Base-by-base conservation (phyloP, 2,329 filamentous ascomycete genomes). In the Fonsecaea nubica region DNA sequence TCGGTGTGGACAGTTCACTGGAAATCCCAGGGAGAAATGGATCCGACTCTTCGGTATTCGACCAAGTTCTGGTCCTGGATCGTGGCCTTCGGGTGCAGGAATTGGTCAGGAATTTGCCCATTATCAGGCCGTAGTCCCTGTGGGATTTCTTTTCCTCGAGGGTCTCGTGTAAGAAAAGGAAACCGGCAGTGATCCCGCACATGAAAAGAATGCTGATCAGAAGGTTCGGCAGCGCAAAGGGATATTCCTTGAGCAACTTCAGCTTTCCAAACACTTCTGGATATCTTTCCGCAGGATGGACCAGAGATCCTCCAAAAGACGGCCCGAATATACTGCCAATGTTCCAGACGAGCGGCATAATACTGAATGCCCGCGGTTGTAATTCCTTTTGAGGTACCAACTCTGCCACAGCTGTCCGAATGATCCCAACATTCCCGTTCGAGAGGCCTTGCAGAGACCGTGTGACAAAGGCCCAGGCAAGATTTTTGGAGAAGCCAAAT, bases 401-500 rank as follows among this genome's bases (percentile, higher is more conserved):
- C 77, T 97, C 94, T 0, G 94, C 94, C 1, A 97, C 93, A 81
- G 95, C 92, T 15, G 92, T 96, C 71, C 93, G 83, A 69, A 97
- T 90, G 68, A 97, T 97, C 1, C 95, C 91, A n/a, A 94, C 90
- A 75, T 97, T 98, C 62, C 94, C 95, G 75, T 97, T 97, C 53
- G 91, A 89, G 9, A 89, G 85, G 1, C 95, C 94, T 72, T 92
- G 86, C n/a, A 97, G 81, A 6, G 88, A 90, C 74, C 94, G 87
- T 12, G 92, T 86, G 3, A 84, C 77, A 48, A 99, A 89, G 0
- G 93, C 91, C 91, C 95, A 93, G 3, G 87, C 79, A 9, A 98
- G 79, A 69, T 84, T 92, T 3, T 85, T 90, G 0, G 92, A 92
- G 78, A 97, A 88, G 6, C 95, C 94, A 87, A 93, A 97, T 25